Percentiles rank a stretch among this genome's conserved stretches.
Conservation (phyloP, 2,329 filamentous ascomycete genomes). For the Bipolaris bicolor region DNA sequence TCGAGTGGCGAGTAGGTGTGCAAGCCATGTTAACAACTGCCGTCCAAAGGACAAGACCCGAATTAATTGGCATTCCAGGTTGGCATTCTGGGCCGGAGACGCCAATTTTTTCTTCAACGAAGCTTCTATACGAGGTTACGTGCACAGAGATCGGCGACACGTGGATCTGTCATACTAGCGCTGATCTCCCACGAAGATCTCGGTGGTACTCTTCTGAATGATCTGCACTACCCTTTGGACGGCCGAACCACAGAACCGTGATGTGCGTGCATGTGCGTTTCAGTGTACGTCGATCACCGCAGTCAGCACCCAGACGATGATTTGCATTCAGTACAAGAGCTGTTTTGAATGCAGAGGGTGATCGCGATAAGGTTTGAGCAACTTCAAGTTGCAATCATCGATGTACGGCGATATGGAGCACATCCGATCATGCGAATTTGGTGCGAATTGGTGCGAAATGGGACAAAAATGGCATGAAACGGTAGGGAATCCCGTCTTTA, state of each 20-base stretch:
- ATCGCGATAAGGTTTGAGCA: background rate
- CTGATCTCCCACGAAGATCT: constrained; percentile 3
- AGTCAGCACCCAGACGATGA: background rate
- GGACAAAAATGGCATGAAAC: background rate
- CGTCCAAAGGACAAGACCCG: no score
- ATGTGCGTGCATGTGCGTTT: constrained; percentile 8
- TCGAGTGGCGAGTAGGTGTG: no score
- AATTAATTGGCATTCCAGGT: no score
- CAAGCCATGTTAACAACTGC: no score
- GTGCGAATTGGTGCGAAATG: background rate
- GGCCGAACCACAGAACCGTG: background rate
- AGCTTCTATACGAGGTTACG: no score
- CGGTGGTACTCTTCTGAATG: constrained; percentile 11
- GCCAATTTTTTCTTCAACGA: no score
- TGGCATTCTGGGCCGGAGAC: no score
- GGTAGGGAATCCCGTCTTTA: background rate
- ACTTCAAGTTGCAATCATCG: background rate
- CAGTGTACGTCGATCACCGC: constrained; percentile 5
- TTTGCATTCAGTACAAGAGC: background rate
- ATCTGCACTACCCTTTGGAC: constrained; percentile 8
- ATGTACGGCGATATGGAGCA: no score
- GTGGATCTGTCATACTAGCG: constrained; percentile 6
- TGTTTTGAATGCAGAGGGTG: background rate
- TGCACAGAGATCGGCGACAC: background rate
- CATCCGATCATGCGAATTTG: background rate